phyloP scores from a whole-genome alignment of 768 basidiomycete species.

The Botryobasidium botryosum region DNA sequence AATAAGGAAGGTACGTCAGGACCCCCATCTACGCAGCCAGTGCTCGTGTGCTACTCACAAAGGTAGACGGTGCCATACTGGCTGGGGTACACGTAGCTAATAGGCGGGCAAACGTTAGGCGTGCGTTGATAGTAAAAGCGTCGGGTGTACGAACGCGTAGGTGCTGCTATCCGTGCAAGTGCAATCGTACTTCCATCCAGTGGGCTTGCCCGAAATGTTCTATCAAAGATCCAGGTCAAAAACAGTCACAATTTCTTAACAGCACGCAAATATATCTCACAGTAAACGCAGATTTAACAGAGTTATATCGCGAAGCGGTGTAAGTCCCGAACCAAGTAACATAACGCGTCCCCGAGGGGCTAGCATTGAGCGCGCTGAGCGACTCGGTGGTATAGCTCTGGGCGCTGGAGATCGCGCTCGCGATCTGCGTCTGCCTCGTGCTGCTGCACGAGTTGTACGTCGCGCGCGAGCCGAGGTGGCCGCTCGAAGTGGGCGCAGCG shows the following conservation, averaged over 20 bases:
- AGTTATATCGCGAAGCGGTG: not conserved
- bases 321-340: constrained; percentile 10
- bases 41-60: too few species aligned
- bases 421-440: not conserved
- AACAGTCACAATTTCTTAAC: not conserved
- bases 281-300: constrained; percentile 5
- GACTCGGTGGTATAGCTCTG: not conserved
- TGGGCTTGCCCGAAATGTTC: not conserved
- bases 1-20: too few species aligned
- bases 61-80: too few species aligned
- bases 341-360: too few species aligned
- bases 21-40: too few species aligned
- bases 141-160: too few species aligned
- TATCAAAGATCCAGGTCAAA: not conserved
- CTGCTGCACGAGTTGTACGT: not conserved
- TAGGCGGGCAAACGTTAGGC: too few species aligned
- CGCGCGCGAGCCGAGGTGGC: not conserved
- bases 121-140: too few species aligned
- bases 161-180: too few species aligned
- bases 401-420: not conserved
- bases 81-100: too few species aligned
- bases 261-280: not conserved
- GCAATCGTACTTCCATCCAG: too few species aligned
- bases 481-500: not conserved
- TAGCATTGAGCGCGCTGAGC: too few species aligned